phyloP scores from a whole-genome alignment of 2,329 filamentous ascomycete genomes.

The Ophiostoma fasciatum region DNA sequence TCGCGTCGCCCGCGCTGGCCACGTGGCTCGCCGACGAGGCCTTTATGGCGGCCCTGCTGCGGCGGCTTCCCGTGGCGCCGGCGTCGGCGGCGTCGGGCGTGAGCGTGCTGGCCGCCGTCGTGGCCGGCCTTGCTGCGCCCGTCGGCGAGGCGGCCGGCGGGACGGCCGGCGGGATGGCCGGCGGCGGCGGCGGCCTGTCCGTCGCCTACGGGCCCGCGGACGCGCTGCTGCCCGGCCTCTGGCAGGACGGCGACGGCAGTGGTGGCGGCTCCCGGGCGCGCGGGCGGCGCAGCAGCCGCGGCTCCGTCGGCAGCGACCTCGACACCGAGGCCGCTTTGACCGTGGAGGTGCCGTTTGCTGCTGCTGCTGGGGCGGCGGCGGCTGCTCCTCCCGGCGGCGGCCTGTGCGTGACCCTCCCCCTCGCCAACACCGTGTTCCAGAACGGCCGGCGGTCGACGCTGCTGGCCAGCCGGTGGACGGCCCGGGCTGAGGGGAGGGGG shows the following conservation, averaged over 20 bases:
- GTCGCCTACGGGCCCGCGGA: conserved; percentile 30
- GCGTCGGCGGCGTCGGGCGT: conserved; percentile 16
- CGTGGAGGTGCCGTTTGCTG: conserved; percentile 21
- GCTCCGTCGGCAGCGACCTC: conserved; percentile 12
- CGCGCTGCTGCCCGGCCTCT: conserved; percentile 30
- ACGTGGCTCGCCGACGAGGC: conserved; percentile 28
- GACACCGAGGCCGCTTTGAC: conserved; percentile 27
- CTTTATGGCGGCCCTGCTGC: conserved; percentile 22
- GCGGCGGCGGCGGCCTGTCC: conserved; percentile 30
- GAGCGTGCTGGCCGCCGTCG: conserved; percentile 37
- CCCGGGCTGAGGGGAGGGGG: not conserved
- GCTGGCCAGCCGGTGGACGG: conserved; percentile 26
- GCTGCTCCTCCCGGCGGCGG: too few species aligned
- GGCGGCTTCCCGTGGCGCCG: conserved; percentile 9
- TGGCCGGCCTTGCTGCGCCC: conserved; percentile 35
- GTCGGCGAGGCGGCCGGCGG: conserved; percentile 3
- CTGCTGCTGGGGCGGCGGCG: conserved; percentile 15
- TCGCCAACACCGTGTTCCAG: conserved; percentile 67
- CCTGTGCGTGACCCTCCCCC: conserved; percentile 38
- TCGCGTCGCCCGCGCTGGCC: conserved; percentile 34
- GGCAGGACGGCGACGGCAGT: conserved; percentile 18
- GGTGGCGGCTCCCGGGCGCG: not conserved
- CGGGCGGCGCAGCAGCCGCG: conserved; percentile 2
- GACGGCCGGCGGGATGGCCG: not conserved
- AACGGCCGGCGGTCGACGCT: conserved; percentile 51